These are phyloP conservation scores for Chrysanthemum seticuspe DNA, from an alignment of 129 eudicot genomes.

Conservation along the genomic window DNA sequence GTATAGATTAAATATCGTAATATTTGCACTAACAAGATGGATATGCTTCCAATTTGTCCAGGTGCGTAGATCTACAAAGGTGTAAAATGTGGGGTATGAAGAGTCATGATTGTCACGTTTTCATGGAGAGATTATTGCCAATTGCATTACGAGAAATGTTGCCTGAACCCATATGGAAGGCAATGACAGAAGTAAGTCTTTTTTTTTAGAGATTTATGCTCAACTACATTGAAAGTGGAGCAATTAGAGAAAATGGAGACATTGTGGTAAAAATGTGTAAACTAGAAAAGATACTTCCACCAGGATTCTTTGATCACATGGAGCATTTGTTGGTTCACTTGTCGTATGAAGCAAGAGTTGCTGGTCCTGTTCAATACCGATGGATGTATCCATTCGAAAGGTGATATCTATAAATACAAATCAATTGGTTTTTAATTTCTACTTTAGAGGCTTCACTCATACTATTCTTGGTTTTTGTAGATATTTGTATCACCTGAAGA, in stretches of 20 bases:
- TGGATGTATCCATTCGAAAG: constrained; percentile 25
- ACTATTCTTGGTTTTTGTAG: neutral
- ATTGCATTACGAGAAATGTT: constrained; percentile 9
- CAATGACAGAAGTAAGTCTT: neutral
- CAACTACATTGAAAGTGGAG: neutral
- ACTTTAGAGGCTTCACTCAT: too few relatives aligned
- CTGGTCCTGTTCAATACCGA: constrained; percentile 14
- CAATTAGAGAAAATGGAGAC: neutral
- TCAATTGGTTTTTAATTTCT: too few relatives aligned
- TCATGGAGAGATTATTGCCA: constrained; percentile 5
- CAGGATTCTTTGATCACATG: constrained; percentile 25
- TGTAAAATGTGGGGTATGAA: constrained; percentile 5
- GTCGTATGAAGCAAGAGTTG: too few relatives aligned
- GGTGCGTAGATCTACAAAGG: neutral
- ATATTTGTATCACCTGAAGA: neutral
- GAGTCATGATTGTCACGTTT: constrained; percentile 6
- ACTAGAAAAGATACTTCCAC: constrained; percentile 21
- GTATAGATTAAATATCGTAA: too few relatives aligned
- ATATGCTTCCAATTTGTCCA: neutral
- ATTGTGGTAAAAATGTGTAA: constrained; percentile 11
- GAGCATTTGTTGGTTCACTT: constrained; percentile 22
- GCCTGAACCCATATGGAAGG: neutral
- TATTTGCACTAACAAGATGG: too few relatives aligned
- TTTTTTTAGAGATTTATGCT: neutral
- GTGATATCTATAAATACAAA: too few relatives aligned